A percentile compares a stretch with the other conserved stretches of the same genome.
Conservation (phyloP, 2,329 filamentous ascomycete species). For the Diatrype stigma region DNA sequence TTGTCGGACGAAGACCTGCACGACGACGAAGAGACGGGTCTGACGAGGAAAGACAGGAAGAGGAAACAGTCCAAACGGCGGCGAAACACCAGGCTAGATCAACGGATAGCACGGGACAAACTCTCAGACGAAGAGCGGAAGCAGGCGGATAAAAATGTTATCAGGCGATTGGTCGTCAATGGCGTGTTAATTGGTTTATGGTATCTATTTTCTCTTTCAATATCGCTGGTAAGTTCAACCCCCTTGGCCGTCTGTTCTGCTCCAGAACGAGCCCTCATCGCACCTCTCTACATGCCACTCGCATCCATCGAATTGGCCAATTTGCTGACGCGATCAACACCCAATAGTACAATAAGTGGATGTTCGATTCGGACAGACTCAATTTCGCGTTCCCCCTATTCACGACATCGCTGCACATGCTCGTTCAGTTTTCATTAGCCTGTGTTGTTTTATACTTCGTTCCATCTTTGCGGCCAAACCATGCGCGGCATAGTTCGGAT, state of each 20-base stretch:
- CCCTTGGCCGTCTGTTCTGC: not conserved
- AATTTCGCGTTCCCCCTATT: constrained; percentile 95
- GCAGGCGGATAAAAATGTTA: constrained; percentile 69
- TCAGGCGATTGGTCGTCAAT: constrained; percentile 69
- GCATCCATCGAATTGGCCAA: too few relatives aligned
- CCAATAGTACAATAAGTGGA: constrained; percentile 97
- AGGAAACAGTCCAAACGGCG: constrained; percentile 63
- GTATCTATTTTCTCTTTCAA: constrained; percentile 88
- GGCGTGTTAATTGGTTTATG: constrained; percentile 78
- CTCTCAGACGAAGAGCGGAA: constrained; percentile 70
- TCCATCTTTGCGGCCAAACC: constrained; percentile 72
- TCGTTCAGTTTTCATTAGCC: constrained; percentile 83
- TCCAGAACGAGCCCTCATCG: too few relatives aligned
- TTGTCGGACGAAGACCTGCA: constrained; percentile 69
- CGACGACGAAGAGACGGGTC: constrained; percentile 85
- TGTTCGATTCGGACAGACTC: constrained; percentile 82
- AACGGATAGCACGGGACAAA: constrained; percentile 59
- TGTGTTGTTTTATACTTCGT: constrained; percentile 75
- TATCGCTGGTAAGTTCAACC: constrained; percentile 68
- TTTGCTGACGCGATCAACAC: constrained; percentile 20
- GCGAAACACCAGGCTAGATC: constrained; percentile 65
- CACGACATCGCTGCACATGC: constrained; percentile 92
- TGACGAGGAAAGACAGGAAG: constrained; percentile 69
- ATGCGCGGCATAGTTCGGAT: constrained; percentile 41
- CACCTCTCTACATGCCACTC: too few relatives aligned